Percentiles rank a stretch among this genome's conserved stretches.
phyloP scores from a whole-genome alignment of 1,284 basidiomycete species.

The Pterula multifida region DNA sequence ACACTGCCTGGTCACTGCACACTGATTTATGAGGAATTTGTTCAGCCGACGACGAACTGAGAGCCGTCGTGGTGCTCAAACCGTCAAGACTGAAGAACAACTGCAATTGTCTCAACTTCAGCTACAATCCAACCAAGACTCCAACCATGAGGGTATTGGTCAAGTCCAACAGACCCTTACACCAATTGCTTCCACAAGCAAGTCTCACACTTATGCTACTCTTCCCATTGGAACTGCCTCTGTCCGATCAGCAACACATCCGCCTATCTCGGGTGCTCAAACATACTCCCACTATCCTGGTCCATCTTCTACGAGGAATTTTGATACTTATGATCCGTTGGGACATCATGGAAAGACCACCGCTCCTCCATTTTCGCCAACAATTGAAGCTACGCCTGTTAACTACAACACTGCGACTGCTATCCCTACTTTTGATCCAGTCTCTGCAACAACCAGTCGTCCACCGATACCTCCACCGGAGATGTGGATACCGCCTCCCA shows the following conservation, averaged over 20 bases:
- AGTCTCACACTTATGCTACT: not conserved
- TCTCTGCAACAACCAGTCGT: not conserved
- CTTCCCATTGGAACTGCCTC: not conserved
- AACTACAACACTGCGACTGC: not conserved
- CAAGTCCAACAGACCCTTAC: not conserved
- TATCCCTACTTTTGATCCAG: not conserved
- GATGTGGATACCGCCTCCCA: not conserved
- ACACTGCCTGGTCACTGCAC: not conserved
- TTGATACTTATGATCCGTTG: not conserved
- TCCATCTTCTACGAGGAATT: not conserved
- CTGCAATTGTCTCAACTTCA: not conserved
- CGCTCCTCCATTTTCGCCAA: not conserved
- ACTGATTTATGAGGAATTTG: conserved; percentile 1
- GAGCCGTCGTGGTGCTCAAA: not conserved
- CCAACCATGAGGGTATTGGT: too few species aligned
- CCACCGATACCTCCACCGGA: not conserved
- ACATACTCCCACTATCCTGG: not conserved
- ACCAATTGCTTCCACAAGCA: not conserved
- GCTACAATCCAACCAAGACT: not conserved
- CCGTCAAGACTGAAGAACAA: not conserved
- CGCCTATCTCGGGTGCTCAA: not conserved
- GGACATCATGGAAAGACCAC: conserved; percentile 1
- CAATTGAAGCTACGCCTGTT: not conserved
- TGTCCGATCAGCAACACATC: not conserved
- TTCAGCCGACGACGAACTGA: conserved; percentile 2